Evolutionary conservation across 768 basidiomycete genomes (phyloP).

Genomic region (Boletus subparvulus): DNA sequence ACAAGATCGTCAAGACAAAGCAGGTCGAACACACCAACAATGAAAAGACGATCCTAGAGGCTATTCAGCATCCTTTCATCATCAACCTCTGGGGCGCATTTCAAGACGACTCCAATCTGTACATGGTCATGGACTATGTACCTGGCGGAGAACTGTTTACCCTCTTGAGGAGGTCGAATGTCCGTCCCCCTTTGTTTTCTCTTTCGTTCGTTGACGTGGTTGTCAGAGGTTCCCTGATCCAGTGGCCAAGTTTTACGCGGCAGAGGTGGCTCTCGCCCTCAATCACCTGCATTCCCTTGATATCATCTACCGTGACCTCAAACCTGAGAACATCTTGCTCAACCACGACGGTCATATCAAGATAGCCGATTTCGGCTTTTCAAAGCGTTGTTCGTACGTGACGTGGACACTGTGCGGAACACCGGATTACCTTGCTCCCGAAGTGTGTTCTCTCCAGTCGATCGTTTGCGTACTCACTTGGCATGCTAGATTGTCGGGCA

Average conservation of each 20-base stretch:
- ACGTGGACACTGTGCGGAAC: slow-evolving; percentile 97
- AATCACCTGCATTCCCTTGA: slow-evolving; percentile 83
- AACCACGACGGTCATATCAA: slow-evolving; percentile 96
- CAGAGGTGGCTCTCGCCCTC: slow-evolving; percentile 90
- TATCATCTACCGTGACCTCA: slow-evolving; percentile 96
- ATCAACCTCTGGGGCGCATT: slow-evolving; percentile 96
- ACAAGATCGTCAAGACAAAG: slow-evolving; percentile 87
- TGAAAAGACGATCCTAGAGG: slow-evolving; percentile 83
- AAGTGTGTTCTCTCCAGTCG: slow-evolving; percentile 47
- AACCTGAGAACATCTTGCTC: slow-evolving; percentile 94
- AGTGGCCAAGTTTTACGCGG: slow-evolving; percentile 96
- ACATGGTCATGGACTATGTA: slow-evolving; percentile 98
- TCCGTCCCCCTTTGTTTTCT: slow-evolving; percentile 38
- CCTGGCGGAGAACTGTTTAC: slow-evolving; percentile 97
- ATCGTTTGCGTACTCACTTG: slow-evolving; percentile 7
- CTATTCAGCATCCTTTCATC: slow-evolving; percentile 89
- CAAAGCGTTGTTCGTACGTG: slow-evolving; percentile 81
- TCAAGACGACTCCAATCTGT: slow-evolving; percentile 89
- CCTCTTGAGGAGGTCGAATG: slow-evolving; percentile 85
- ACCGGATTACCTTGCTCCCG: slow-evolving; percentile 95
- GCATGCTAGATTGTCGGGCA: slow-evolving; percentile 65
- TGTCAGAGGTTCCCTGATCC: slow-evolving; percentile 89
- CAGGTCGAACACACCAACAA: slow-evolving; percentile 98
- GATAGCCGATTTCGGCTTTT: slow-evolving; percentile 96
- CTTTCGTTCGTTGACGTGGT: slow-evolving; percentile 8